Evolutionary conservation across 2,329 filamentous ascomycete genomes (phyloP).

Genomic region (Ceratocystis colombiana): DNA sequence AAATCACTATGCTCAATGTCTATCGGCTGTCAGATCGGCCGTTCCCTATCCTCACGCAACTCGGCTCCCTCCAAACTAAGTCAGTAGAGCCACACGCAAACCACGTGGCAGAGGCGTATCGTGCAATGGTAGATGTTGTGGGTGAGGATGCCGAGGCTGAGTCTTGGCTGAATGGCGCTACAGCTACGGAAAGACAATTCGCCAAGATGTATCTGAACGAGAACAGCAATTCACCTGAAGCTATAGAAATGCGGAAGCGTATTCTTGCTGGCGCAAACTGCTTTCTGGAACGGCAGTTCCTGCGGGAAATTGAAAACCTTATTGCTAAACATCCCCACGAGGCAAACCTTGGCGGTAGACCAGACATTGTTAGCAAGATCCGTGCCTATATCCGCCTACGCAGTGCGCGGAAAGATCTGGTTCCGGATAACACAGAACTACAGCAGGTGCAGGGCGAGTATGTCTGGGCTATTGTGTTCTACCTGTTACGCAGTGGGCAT

Average conservation of each 20-base stretch:
- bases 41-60: constrained; percentile 65
- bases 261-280: constrained; percentile 70
- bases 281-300: constrained; percentile 74
- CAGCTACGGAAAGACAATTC: constrained; percentile 66
- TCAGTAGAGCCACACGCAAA: constrained; percentile 60
- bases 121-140: constrained; percentile 67
- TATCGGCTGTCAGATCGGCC: constrained; percentile 55
- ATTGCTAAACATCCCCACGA: constrained; percentile 79
- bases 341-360: constrained; percentile 79
- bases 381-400: constrained; percentile 83
- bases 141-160: constrained; percentile 57
- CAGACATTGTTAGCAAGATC: constrained; percentile 80
- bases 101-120: constrained; percentile 72
- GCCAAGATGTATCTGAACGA: constrained; percentile 68
- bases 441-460: constrained; percentile 73
- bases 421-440: constrained; percentile 67
- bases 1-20: constrained; percentile 68
- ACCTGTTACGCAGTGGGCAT: constrained; percentile 75
- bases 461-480: constrained; percentile 91
- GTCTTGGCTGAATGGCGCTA: constrained; percentile 49
- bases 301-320: constrained; percentile 62
- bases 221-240: constrained; percentile 51
- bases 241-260: constrained; percentile 60
- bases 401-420: constrained; percentile 69
- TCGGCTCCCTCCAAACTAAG: constrained; percentile 62